Evolutionary conservation across 2,329 filamentous ascomycete genomes (phyloP), one percentile per base, ranked within the genome.

Genomic region (Tolypocladium tropicale): DNA sequence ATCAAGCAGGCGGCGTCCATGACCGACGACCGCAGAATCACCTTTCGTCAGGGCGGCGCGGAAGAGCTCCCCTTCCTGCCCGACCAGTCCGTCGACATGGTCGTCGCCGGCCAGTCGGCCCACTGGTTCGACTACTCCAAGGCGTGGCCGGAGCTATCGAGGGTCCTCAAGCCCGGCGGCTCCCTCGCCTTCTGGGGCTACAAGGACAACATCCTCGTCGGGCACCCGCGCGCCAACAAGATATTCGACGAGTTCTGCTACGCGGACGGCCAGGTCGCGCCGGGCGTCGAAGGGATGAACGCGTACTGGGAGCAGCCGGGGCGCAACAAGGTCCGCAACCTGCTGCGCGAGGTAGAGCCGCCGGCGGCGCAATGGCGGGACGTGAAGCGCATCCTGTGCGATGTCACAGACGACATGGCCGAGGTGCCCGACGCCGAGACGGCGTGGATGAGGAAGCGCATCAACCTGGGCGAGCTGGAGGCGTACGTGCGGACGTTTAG

Each of bases 111-210:
- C 9, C 83, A 87, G 63, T 77, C 83, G 9, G 82, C 83, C 43
- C 84, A 88, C 65, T 88, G 84, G 84, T 88, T 88, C 66, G 76
- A 86, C 65, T 82, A 80, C 63, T 43, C 59, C 9, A 73, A 70
- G 41, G 74, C 78, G 3, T 87, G 81, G 79, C 75, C 75, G 0
- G 78, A 81, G 62, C 65, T 86, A 56, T 70, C 70, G 11, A 74
- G 81, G 14, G 76, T 83, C 9, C 69, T 85, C 43, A 74, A 78
- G 52, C 66, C 68, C 2, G 79, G 79, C 16, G 83, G 82, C 18
- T 81, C 80, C 0, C 62, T 87, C n/a, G 82, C 82, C 0, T 83
- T 84, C 64, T 86, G 79, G 80, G 83, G 82, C 2, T 87, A 87
- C 67, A 83, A 81, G 63, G 84, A 87, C 67, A 82, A 80, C 63